Base-by-base conservation (phyloP, 192 early-diverging fungal genomes). In the Entomortierella chlamydospora region DNA sequence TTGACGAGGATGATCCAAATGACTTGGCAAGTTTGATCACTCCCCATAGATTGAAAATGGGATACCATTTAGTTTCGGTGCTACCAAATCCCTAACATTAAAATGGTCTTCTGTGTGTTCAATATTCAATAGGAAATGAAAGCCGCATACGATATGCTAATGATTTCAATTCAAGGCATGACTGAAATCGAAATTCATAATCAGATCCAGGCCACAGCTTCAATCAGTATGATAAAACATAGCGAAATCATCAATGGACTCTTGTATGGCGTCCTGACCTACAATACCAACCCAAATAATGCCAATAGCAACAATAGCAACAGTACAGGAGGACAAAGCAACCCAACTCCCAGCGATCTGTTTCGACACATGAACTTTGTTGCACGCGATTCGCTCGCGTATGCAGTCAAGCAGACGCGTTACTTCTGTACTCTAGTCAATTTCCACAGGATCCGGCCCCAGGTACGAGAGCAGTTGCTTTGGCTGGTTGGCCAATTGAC, bases 401-500 rank as follows among this genome's bases (percentile, higher is more conserved):
- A 37, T 57, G 76, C 68, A 20, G 50, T 64, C 22, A 64, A 58
- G 50, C 76, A 79, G 52, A 79, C 61, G 18, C 61, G 76, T 15
- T 54, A 79, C 29, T 79, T 79, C 50, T 79, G 68, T 37, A 20
- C 33, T 0, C 68, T 65, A 43, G 25, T 49, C 11, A 37, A 79
- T 29, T 79, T 79, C 29, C 63, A 70, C 42, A 70, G 29, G 31
- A 70, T 79, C 57, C 31, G 57, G 11, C 68, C 68, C 5, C 53
- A 57, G n/a, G 67, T 66, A 23, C 43, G 57, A 11, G 68, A 66
- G 29, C 70, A 90, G 82, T 64, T 92, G 22, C 70, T 92, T 26
- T 93, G 90, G 90, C 34, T 90, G 4, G 57, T 88, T n/a, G 71
- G 77, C 22, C 85, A 88, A 33, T 61, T 93, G n/a, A 87, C 87